Conservation (phyloP, 768 basidiomycete genomes). For the Paxillus ammoniavirescens region DNA sequence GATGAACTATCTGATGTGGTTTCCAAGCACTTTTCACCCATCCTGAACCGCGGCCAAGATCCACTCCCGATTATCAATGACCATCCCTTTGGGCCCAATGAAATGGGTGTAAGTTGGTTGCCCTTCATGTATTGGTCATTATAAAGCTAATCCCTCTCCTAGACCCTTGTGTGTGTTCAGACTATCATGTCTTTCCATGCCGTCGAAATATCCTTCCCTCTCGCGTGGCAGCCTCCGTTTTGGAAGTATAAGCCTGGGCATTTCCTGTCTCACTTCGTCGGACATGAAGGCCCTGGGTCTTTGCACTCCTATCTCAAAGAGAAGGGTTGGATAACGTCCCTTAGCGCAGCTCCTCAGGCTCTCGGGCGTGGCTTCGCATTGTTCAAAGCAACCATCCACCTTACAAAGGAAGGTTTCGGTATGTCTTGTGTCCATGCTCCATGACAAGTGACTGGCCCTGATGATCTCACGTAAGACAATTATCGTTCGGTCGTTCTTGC, state of each 20-base stretch:
- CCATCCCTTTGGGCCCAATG: conserved; percentile 72
- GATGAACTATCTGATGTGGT: conserved; percentile 67
- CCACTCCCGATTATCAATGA: conserved; percentile 62
- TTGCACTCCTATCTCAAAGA: conserved; percentile 86
- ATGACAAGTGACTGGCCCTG: background rate
- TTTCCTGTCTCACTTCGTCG: conserved; percentile 79
- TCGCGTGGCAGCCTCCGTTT: conserved; percentile 67
- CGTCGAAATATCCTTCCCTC: conserved; percentile 77
- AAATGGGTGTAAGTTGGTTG: conserved; percentile 62
- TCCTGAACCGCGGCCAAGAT: conserved; percentile 60
- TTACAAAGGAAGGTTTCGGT: conserved; percentile 89
- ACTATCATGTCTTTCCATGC: conserved; percentile 87
- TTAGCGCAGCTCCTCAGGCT: conserved; percentile 67
- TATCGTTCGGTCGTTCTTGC: conserved; percentile 68
- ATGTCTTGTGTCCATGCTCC: conserved; percentile 26
- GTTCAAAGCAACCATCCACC: conserved; percentile 78
- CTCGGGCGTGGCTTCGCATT: conserved; percentile 84
- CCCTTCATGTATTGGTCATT: conserved; percentile 3
- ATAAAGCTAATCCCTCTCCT: conserved; percentile 17
- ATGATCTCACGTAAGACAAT: conserved; percentile 49
- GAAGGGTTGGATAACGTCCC: conserved; percentile 80
- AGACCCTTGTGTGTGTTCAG: conserved; percentile 83
- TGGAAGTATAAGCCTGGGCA: conserved; percentile 78
- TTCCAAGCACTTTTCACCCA: conserved; percentile 67
- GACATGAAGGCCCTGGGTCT: conserved; percentile 93